A percentile compares a stretch with the other conserved stretches of the same genome.
Conservation (phyloP, 2,329 filamentous ascomycete species). For the Ceratocystis albifundus region DNA sequence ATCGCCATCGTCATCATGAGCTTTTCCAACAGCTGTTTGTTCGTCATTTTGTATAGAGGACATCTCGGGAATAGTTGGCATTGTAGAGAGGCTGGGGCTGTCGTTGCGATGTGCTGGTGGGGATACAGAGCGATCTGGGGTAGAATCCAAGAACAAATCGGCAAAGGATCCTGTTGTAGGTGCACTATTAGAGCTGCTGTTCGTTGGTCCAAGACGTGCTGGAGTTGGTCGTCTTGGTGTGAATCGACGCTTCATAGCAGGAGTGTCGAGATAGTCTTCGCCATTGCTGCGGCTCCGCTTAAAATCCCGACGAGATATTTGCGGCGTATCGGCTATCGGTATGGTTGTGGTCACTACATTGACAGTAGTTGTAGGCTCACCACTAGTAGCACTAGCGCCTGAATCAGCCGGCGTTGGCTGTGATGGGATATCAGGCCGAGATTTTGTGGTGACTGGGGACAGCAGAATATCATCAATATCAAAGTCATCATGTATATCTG, state of each 20-base stretch:
- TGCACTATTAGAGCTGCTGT: not conserved
- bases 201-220: not conserved
- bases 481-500: slow-evolving; percentile 4
- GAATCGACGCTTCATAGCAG: slow-evolving; percentile 6
- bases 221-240: slow-evolving; percentile 12
- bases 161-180: not conserved
- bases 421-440: not conserved
- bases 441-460: slow-evolving; percentile 8
- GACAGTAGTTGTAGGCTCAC: slow-evolving; percentile 12
- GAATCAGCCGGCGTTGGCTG: slow-evolving; percentile 17
- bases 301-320: slow-evolving; percentile 3
- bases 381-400: slow-evolving; percentile 15
- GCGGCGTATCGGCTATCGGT: slow-evolving; percentile 19
- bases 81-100: not conserved
- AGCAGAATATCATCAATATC: slow-evolving; percentile 4
- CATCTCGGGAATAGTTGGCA: slow-evolving; percentile 12
- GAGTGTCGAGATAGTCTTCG: slow-evolving; percentile 10
- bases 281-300: not conserved
- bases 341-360: slow-evolving; percentile 19
- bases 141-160: slow-evolving; percentile 15
- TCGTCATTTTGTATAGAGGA: slow-evolving; percentile 7
- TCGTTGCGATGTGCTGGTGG: not conserved
- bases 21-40: not conserved
- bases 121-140: slow-evolving; percentile 12
- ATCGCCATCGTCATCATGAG: slow-evolving; percentile 32